Evolutionary conservation across 805 yeast species (phyloP).

Genomic region (Helenozyma baotianmanensis): DNA sequence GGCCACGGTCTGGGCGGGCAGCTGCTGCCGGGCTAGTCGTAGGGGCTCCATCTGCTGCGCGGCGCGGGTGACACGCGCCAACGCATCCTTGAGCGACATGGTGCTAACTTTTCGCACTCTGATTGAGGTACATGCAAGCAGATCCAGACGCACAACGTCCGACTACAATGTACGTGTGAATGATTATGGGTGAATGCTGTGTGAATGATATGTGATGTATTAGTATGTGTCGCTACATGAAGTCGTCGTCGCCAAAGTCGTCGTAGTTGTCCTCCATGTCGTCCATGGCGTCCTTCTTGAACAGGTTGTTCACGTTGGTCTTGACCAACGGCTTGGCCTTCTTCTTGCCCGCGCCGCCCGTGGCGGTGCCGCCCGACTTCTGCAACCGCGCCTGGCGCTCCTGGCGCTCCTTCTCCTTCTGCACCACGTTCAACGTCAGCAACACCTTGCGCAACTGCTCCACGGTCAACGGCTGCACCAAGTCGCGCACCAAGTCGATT

Average conservation of each 20-base stretch:
- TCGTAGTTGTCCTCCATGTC: conserved; percentile 53
- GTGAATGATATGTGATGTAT: no score
- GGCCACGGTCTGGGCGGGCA: neutral
- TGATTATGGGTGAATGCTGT: no score
- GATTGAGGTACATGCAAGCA: no score
- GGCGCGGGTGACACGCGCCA: conserved; percentile 29
- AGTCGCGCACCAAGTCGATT: conserved; percentile 79
- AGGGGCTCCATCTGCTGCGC: conserved; percentile 23
- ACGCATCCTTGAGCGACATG: conserved; percentile 27
- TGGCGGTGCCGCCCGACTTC: conserved; percentile 78
- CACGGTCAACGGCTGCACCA: conserved; percentile 72
- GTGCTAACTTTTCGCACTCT: no score
- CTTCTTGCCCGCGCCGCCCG: conserved; percentile 94
- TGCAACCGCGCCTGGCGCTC: conserved; percentile 86
- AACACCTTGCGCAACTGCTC: conserved; percentile 83
- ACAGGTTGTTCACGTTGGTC: conserved; percentile 45
- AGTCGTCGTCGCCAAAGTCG: conserved; percentile 76
- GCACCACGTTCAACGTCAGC: conserved; percentile 74
- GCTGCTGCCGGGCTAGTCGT: conserved; percentile 3
- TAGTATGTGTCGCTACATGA: no score
- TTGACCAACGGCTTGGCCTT: conserved; percentile 81
- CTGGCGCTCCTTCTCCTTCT: conserved; percentile 81
- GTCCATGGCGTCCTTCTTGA: conserved; percentile 63
- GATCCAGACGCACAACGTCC: no score
- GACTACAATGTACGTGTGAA: no score